Evolutionary conservation across 768 basidiomycete genomes (phyloP), one percentile per base, ranked within the genome.

Genomic region (Cystobasidium ongulense): DNA sequence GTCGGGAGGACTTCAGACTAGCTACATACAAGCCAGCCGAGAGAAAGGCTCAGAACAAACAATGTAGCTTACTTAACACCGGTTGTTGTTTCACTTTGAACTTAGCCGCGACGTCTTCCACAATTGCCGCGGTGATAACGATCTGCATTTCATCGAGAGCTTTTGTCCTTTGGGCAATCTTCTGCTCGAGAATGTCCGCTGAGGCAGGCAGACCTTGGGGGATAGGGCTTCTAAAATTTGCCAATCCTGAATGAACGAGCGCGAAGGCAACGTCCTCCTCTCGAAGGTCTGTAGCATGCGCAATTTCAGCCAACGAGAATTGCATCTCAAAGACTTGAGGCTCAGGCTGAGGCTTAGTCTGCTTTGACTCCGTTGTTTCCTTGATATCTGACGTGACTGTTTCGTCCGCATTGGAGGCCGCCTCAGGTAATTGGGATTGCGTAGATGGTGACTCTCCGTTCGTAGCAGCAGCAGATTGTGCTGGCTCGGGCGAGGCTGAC

Each of bases 231-330:
- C 85, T 80, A 46, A 84, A 82, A 67, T 81, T 82, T 21, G 96
- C 84, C 67, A 97, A 81, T 33, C 92, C 92, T 74, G 90, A 88
- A 79, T 94, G 92, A 71, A 90, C 88, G 76, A 98, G 81, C 1
- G 93, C 91, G 81, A 91, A 93, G 0, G 91, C 89, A 0, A 88
- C 87, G 80, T 98, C 95, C 70, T 96, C 91, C 0, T 88, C 80
- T 0, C 90, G 86, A 66, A 98, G 82, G 81, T 90, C 88, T 59
- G 91, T 91, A 33, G 88, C 90, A 21, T 84, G 83, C 0, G 92
- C 88, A 72, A 97, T 86, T 39, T 90, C 88, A 10, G 83, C 83
- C n/a, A 97, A 85, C 23, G 88, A 75, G 57, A 75, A 76, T 23
- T 43, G 39, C 53, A 54, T 74, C 38, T 64, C 63, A n/a, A 59